Evolutionary conservation across 176 grass and related monocot genomes (phyloP).

Genomic region (Aegilops speltoides): DNA sequence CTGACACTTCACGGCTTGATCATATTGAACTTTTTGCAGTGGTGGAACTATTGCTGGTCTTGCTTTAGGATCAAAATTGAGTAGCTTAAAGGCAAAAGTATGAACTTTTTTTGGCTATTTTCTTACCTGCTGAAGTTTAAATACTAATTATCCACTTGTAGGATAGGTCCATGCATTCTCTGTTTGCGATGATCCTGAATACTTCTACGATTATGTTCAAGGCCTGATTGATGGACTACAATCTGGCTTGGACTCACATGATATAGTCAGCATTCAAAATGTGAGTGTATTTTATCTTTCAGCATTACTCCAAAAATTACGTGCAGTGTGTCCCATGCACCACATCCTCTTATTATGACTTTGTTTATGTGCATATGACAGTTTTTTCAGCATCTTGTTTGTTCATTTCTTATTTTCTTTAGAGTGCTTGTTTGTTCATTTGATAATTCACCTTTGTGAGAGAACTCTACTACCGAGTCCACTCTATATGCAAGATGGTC

Average conservation of each 20-base stretch:
- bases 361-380: neutral
- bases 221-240: slow-evolving; percentile 87
- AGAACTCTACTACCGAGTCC: neutral
- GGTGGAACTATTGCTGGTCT: slow-evolving; percentile 95
- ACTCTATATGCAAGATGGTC: neutral
- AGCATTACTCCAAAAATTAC: neutral
- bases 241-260: slow-evolving; percentile 70
- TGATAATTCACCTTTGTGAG: neutral
- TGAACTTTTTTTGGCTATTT: slow-evolving; percentile 28
- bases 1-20: neutral
- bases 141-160: slow-evolving; percentile 37
- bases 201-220: slow-evolving; percentile 88
- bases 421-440: neutral
- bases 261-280: slow-evolving; percentile 78
- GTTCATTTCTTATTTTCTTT: too few species aligned
- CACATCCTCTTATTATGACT: neutral
- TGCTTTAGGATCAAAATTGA: slow-evolving; percentile 80
- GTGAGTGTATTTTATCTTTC: slow-evolving; percentile 44
- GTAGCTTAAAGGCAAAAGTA: slow-evolving; percentile 91
- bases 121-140: slow-evolving; percentile 18
- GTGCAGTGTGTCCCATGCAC: neutral
- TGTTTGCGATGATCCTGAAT: slow-evolving; percentile 87
- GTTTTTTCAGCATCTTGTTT: neutral
- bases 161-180: slow-evolving; percentile 91
- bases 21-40: slow-evolving; percentile 53